Evolutionary conservation across 1,284 basidiomycete genomes (phyloP), one percentile per base, ranked within the genome.

Genomic region (Pisolithus thermaeus): DNA sequence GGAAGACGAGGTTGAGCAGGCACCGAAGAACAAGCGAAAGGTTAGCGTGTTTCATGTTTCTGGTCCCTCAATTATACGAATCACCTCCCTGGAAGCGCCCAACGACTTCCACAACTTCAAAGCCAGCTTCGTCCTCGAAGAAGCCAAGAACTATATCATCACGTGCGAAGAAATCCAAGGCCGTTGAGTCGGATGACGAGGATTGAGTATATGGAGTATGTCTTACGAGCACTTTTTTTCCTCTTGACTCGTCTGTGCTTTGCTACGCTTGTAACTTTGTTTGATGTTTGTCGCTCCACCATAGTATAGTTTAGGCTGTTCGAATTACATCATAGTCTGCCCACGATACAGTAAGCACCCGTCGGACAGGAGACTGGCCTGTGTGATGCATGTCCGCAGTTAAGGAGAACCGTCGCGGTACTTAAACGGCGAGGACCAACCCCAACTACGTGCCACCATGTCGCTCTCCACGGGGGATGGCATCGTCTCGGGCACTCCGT

Each of bases 101-200:
- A 5, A 27, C 25, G 7, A 27, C 25, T 27, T 27, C 25, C 25
- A 27, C 50, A 3, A 47, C 66, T 27, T 51, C 62, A 6, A 66
- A 64, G 43, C 62, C 61, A 30, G 51, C 62, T 48, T 49, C 56
- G 11, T 8, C 22, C 32, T 45, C 55, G 36, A 66, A 65, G 52
- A 69, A 65, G 39, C 30, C 57, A 2, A 69, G 46, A 47, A 50
- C 59, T 20, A 25, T 59, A 40, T 50, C 63, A 44, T 58, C 66
- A 27, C 59, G 66, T 39, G 49, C 46, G 27, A 66, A 67, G 61
- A 70, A 66, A 56, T 53, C 63, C 25, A 70, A 66, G 51, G 62
- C 32, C 18, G 54, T 58, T 16, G 49, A 58, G 7, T 65, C 60
- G 49, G 64, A 68, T 38, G 50, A 52, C 23, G 51, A 53, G 9